Conservation (phyloP, 179 eudicot species). For the Drosera spatulata region DNA sequence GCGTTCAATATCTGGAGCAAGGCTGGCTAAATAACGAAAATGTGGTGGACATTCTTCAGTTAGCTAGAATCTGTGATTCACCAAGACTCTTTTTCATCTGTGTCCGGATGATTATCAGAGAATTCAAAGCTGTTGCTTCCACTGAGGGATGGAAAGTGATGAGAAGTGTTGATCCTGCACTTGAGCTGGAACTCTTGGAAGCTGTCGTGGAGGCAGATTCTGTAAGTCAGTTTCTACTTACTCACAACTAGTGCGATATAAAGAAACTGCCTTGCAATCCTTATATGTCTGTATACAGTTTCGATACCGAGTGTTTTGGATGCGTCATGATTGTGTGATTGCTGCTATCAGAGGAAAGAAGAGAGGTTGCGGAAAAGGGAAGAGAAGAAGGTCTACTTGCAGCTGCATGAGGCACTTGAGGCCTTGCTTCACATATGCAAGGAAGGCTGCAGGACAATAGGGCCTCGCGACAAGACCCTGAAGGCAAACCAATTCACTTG, state of each 20-base stretch:
- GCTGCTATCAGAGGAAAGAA: slow-evolving; percentile 40
- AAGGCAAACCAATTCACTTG: slow-evolving; percentile 46
- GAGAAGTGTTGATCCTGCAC: slow-evolving; percentile 54
- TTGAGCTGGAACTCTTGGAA: slow-evolving; percentile 77
- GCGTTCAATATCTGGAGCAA: slow-evolving; percentile 47
- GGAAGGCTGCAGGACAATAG: slow-evolving; percentile 73
- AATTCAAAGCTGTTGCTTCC: slow-evolving; percentile 46
- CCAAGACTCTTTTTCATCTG: slow-evolving; percentile 52
- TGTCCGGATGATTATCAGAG: slow-evolving; percentile 38
- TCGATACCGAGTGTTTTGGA: no score
- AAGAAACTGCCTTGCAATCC: neutral
- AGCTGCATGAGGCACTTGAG: slow-evolving; percentile 65
- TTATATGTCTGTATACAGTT: no score
- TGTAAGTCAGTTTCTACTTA: slow-evolving; percentile 26
- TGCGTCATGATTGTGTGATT: neutral
- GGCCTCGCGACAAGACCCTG: slow-evolving; percentile 62
- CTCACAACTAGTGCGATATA: neutral
- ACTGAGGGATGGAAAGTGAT: slow-evolving; percentile 84
- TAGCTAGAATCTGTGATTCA: slow-evolving; percentile 59
- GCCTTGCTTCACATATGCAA: slow-evolving; percentile 72
- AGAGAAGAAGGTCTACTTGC: slow-evolving; percentile 56
- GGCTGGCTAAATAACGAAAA: slow-evolving; percentile 46
- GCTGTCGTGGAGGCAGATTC: slow-evolving; percentile 68
- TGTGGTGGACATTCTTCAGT: slow-evolving; percentile 66
- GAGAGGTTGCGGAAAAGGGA: slow-evolving; percentile 41